Evolutionary conservation across 2,329 filamentous ascomycete species (phyloP).

Genomic region (Aspergillus awamori): DNA sequence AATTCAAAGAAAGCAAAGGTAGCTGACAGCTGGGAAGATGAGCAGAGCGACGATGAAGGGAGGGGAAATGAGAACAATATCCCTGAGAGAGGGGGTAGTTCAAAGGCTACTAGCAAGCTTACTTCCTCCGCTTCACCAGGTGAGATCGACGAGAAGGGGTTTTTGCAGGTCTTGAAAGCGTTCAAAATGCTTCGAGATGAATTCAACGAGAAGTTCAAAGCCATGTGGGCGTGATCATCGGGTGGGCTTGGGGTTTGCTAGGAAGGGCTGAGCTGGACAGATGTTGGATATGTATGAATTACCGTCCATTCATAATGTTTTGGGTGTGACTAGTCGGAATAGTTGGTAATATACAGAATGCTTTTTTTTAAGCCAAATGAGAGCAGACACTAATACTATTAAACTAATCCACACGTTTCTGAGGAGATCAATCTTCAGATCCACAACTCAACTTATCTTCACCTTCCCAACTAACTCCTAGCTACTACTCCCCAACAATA

Average conservation of each 20-base stretch:
- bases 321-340: neutral
- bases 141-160: constrained; percentile 6
- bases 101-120: neutral
- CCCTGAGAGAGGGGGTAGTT: neutral
- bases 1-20: constrained; percentile 15
- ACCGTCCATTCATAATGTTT: too few relatives aligned
- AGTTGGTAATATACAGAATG: too few relatives aligned
- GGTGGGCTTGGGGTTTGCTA: neutral
- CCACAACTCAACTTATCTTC: neutral
- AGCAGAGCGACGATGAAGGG: constrained; percentile 14
- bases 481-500: neutral
- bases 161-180: constrained; percentile 28
- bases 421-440: too few relatives aligned
- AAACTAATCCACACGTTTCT: too few relatives aligned
- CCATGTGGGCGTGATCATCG: constrained; percentile 33
- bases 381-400: too few relatives aligned
- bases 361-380: too few relatives aligned
- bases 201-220: constrained; percentile 40
- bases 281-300: neutral
- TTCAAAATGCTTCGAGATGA: constrained; percentile 35
- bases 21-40: constrained; percentile 31
- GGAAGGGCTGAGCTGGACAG: too few relatives aligned
- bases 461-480: neutral
- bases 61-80: neutral
- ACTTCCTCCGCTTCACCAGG: neutral